Base-by-base conservation (phyloP, 345 rosid genomes). In the Diplotaxis tenuifolia region DNA sequence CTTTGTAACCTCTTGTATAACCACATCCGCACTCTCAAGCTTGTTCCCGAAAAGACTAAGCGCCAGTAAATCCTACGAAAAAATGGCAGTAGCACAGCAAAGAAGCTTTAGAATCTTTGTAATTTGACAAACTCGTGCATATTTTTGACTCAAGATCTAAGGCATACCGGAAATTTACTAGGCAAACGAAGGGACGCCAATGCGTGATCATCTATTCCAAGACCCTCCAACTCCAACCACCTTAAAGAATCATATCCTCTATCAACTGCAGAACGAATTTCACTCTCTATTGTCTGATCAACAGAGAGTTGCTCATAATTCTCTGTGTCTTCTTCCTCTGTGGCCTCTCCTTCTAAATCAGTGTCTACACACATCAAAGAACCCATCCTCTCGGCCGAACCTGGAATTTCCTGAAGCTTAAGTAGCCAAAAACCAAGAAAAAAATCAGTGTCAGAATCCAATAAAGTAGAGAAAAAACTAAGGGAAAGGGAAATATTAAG, bases 321-420 rank as follows among this genome's bases (percentile, higher is more conserved):
- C 25, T 75, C 85, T n/a, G 8, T 18, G 1, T 58, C 79, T 9
- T 70, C 79, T 40, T 42, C 50, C 25, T 75, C 84, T 15, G 6
- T 19, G 1, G 21, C 78, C 5, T 70, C 79, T 0, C 72, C 65
- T 29, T 78, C 70, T 14, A 75, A 38, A 71, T 83, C 87, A 49
- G 65, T 61, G 70, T 86, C 90, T 23, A 94, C 87, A 81, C 98
- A 87, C 96, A 94, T 94, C 71, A 91, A 73, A 45, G 95, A 74
- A 75, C 86, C 96, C 98, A 94, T 91, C 82, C 97, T 86, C 87
- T 86, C 79, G 66, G 93, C 98, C 77, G 91, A 82, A n/a, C 97
- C 95, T 4, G 96, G 92, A 50, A 94, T 81, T 75, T 88, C 95
- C 79, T 71, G 82, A 67, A 94, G 88, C 98, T 94, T 83, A 79